phyloP scores from a whole-genome alignment of 2,329 filamentous ascomycete species.

The Stagonosporopsis rhizophila region DNA sequence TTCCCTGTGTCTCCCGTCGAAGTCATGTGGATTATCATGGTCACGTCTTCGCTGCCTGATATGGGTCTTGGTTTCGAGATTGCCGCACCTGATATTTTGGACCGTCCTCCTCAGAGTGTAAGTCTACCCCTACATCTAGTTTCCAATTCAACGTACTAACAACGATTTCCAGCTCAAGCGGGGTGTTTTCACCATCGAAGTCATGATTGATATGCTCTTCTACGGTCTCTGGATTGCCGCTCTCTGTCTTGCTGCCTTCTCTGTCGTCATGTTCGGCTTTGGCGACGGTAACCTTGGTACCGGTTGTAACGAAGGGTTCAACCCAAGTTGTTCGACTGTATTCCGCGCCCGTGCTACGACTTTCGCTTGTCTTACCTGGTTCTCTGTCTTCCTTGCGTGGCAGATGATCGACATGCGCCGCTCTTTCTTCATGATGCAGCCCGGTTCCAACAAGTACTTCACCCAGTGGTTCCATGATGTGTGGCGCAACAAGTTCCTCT shows the following conservation, averaged over 20 bases:
- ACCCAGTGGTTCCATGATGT: conserved; percentile 70
- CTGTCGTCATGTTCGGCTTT: conserved; percentile 44
- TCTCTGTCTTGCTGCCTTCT: conserved; percentile 44
- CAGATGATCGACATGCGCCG: conserved; percentile 73
- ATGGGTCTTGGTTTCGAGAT: conserved; percentile 48
- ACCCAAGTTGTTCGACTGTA: conserved; percentile 37
- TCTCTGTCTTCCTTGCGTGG: conserved; percentile 78
- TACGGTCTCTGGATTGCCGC: conserved; percentile 46
- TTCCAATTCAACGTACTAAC: conserved; percentile 16
- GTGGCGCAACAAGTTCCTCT: conserved; percentile 73
- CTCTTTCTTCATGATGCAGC: conserved; percentile 77
- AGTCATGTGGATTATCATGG: conserved; percentile 51
- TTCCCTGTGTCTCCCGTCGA: conserved; percentile 49
- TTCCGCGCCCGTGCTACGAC: conserved; percentile 70
- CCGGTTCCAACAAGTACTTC: conserved; percentile 62
- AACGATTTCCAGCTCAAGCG: conserved; percentile 36
- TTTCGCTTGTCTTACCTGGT: conserved; percentile 78
- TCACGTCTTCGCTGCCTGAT: conserved; percentile 46
- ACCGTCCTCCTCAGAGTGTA: conserved; percentile 39
- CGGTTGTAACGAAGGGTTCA: conserved; percentile 43
- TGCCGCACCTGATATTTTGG: conserved; percentile 44
- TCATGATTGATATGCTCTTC: conserved; percentile 47
- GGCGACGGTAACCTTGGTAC: conserved; percentile 42
- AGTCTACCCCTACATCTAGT: conserved; percentile 17
- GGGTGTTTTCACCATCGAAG: conserved; percentile 46